These are phyloP conservation scores for Meredithiella fracta DNA, from an alignment of 2,329 filamentous ascomycete species.

Conservation along the genomic window DNA sequence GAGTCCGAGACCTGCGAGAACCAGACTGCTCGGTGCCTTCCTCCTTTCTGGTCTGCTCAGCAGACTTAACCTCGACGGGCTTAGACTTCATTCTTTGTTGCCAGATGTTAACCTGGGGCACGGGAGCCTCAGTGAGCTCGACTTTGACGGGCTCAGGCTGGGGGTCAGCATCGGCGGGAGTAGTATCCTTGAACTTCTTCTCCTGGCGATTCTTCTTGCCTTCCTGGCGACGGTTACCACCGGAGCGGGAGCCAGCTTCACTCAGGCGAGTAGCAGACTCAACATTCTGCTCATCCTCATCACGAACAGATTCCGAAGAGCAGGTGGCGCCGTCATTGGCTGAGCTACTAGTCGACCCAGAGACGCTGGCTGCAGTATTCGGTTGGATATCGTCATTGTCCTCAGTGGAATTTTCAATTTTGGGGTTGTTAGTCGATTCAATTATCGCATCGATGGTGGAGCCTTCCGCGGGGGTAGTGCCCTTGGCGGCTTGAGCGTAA, in stretches of 20 bases:
- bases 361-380: constrained; percentile 14
- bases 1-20: constrained; percentile 23
- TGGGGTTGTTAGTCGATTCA: constrained; percentile 9
- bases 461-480: constrained; percentile 21
- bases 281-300: constrained; percentile 25
- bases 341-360: constrained; percentile 15
- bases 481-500: constrained; percentile 90
- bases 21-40: constrained; percentile 25
- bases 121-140: constrained; percentile 62
- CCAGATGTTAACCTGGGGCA: constrained; percentile 80
- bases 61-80: constrained; percentile 30
- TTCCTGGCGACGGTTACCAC: constrained; percentile 17
- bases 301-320: constrained; percentile 24
- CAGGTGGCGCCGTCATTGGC: constrained; percentile 17
- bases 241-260: constrained; percentile 19
- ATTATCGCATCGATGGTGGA: constrained; percentile 8
- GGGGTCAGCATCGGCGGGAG: constrained; percentile 20
- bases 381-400: constrained; percentile 4
- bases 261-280: constrained; percentile 27
- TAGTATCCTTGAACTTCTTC: constrained; percentile 40
- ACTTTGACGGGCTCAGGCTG: constrained; percentile 44
- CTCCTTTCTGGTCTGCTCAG: constrained; percentile 15
- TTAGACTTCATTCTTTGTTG: constrained; percentile 62
- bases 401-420: constrained; percentile 3
- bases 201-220: constrained; percentile 33